These are phyloP conservation scores for Starmerella asiatica DNA, from an alignment of 805 yeast species.

Conservation along the genomic window DNA sequence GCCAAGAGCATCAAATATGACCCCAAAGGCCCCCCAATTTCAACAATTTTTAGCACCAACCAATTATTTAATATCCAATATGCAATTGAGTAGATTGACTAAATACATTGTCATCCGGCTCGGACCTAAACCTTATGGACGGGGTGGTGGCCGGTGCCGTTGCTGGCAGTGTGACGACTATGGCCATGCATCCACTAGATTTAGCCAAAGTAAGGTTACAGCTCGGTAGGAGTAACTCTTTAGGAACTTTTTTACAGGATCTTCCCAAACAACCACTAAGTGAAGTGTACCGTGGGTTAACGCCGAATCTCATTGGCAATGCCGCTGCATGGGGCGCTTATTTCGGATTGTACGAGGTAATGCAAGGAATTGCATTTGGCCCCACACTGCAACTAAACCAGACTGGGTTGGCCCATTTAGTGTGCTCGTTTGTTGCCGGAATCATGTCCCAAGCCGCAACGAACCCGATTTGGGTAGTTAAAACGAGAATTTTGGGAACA, in stretches of 20 bases:
- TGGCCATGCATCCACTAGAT: constrained; percentile 81
- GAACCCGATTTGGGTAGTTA: constrained; percentile 91
- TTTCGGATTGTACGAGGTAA: constrained; percentile 53
- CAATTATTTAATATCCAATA: too few species aligned
- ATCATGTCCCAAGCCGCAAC: constrained; percentile 59
- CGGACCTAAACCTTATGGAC: constrained; percentile 13
- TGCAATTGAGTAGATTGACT: too few species aligned
- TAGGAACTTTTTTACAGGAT: constrained; percentile 5
- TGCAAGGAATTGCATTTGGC: constrained; percentile 12
- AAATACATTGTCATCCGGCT: too few species aligned
- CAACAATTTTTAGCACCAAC: too few species aligned
- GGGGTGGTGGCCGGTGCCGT: constrained; percentile 18
- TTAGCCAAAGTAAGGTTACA: constrained; percentile 73
- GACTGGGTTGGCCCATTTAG: constrained; percentile 23
- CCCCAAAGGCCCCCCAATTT: too few species aligned
- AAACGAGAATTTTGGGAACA: constrained; percentile 69
- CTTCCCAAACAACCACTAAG: constrained; percentile 6
- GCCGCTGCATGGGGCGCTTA: constrained; percentile 82
- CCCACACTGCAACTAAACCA: constrained; percentile 1
- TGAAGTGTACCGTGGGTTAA: constrained; percentile 59
- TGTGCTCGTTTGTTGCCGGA: constrained; percentile 61
- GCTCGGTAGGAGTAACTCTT: constrained; percentile 30
- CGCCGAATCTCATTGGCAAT: constrained; percentile 72
- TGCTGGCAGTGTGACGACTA: constrained; percentile 60
- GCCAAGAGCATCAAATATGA: too few species aligned